Evolutionary conservation across 495 filamentous ascomycete genomes (phyloP).

Genomic region (Xanthoparmelia taractica): DNA sequence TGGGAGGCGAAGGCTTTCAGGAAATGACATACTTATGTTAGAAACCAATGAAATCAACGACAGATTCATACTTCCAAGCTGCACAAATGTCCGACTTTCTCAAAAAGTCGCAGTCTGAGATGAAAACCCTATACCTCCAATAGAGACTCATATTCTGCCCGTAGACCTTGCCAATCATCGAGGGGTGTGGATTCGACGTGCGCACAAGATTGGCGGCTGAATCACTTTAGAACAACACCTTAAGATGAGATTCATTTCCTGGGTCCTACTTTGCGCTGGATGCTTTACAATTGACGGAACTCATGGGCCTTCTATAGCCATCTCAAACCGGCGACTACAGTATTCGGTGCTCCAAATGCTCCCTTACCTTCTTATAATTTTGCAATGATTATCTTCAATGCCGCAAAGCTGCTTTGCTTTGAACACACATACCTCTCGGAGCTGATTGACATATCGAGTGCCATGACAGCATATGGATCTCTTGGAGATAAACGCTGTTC

Average conservation of each 20-base stretch:
- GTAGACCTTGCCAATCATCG: neutral
- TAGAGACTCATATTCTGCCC: neutral
- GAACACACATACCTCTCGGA: neutral
- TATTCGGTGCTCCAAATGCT: neutral
- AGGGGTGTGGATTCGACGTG: neutral
- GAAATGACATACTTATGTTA: slow-evolving; percentile 29
- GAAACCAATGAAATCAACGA: neutral
- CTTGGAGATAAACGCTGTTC: too few relatives aligned
- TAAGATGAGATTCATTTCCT: too few relatives aligned
- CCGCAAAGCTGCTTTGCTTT: neutral
- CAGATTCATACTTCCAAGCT: neutral
- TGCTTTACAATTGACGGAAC: neutral
- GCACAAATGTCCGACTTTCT: neutral
- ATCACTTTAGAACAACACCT: neutral
- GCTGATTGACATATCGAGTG: neutral
- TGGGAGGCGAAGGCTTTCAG: slow-evolving; percentile 36
- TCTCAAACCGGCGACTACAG: neutral
- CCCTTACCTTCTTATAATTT: neutral
- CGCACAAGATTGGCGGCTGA: neutral
- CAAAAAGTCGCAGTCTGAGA: neutral
- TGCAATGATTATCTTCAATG: neutral
- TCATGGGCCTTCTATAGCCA: neutral
- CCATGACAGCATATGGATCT: neutral
- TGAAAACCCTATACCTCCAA: neutral
- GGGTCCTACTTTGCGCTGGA: neutral